phyloP scores from a whole-genome alignment of 73 alveolate species.

The Tetrahymena elliotti region DNA sequence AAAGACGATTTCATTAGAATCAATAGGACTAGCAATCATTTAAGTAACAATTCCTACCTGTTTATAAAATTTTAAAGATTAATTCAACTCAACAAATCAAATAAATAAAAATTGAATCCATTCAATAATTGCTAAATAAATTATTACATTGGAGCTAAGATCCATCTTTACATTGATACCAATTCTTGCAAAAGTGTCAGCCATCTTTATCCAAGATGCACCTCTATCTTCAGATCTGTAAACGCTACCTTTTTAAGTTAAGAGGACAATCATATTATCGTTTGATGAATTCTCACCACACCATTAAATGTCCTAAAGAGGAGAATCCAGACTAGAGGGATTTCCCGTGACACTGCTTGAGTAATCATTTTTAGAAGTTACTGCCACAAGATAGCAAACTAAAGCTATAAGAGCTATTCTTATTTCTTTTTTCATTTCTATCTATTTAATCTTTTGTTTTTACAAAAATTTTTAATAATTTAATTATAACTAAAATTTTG shows the following conservation, averaged over 20 bases:
- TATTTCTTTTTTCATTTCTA: background rate
- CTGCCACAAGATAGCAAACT: background rate
- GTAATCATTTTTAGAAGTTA: background rate
- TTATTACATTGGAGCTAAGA: conserved; percentile 14
- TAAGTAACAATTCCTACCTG: conserved; percentile 60
- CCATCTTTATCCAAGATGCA: conserved; percentile 56
- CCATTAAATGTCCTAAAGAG: conserved; percentile 54
- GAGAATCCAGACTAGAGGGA: conserved; percentile 35
- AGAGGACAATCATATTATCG: conserved; percentile 52
- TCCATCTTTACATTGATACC: conserved; percentile 35
- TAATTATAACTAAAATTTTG: background rate
- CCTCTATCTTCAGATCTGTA: conserved; percentile 77
- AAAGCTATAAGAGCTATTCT: background rate
- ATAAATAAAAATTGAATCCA: background rate
- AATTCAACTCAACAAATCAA: background rate
- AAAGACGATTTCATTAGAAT: conserved; percentile 60
- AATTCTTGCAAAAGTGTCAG: conserved; percentile 12
- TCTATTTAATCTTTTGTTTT: background rate
- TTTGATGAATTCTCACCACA: conserved; percentile 56
- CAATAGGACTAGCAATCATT: conserved; percentile 59
- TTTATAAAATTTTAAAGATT: background rate
- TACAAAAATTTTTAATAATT: background rate
- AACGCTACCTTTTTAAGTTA: conserved; percentile 55
- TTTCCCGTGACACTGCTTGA: background rate
- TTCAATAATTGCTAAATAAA: background rate